Conservation (phyloP, 2,329 filamentous ascomycete genomes). For the Colletotrichum sp. region DNA sequence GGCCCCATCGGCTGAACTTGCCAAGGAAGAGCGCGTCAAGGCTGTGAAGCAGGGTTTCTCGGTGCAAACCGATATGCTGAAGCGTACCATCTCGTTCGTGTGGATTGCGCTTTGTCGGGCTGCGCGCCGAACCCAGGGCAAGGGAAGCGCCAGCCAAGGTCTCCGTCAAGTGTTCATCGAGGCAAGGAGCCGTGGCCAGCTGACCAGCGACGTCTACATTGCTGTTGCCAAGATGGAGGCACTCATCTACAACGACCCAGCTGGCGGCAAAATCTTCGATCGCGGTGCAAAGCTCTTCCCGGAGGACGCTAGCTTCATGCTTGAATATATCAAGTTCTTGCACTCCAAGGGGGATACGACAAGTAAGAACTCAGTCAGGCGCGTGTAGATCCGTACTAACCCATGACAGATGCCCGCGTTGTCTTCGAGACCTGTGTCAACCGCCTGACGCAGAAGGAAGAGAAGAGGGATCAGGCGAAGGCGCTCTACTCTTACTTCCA, state of each 20-base stretch:
- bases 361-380: slow-evolving; percentile 62
- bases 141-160: slow-evolving; percentile 67
- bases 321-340: slow-evolving; percentile 95
- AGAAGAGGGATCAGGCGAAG: slow-evolving; percentile 77
- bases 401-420: slow-evolving; percentile 78
- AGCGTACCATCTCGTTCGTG: slow-evolving; percentile 85
- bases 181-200: slow-evolving; percentile 82
- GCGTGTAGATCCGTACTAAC: slow-evolving; percentile 20
- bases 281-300: slow-evolving; percentile 92
- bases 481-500: slow-evolving; percentile 91
- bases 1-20: slow-evolving; percentile 25
- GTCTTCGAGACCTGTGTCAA: slow-evolving; percentile 96
- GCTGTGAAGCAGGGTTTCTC: slow-evolving; percentile 71
- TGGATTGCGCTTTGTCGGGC: slow-evolving; percentile 96
- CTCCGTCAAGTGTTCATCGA: slow-evolving; percentile 89
- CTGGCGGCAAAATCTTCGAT: slow-evolving; percentile 95
- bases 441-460: slow-evolving; percentile 78
- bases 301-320: slow-evolving; percentile 88
- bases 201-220: slow-evolving; percentile 95
- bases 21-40: slow-evolving; percentile 68
- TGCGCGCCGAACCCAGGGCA: slow-evolving; percentile 93
- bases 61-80: slow-evolving; percentile 76
- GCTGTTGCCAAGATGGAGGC: slow-evolving; percentile 93
- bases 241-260: slow-evolving; percentile 92
- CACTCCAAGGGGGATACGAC: slow-evolving; percentile 92